A percentile compares a stretch with the other conserved stretches of the same genome.
These are phyloP conservation scores for Lepidium campestre DNA, from an alignment of 441 rosid species.

Conservation along the genomic window DNA sequence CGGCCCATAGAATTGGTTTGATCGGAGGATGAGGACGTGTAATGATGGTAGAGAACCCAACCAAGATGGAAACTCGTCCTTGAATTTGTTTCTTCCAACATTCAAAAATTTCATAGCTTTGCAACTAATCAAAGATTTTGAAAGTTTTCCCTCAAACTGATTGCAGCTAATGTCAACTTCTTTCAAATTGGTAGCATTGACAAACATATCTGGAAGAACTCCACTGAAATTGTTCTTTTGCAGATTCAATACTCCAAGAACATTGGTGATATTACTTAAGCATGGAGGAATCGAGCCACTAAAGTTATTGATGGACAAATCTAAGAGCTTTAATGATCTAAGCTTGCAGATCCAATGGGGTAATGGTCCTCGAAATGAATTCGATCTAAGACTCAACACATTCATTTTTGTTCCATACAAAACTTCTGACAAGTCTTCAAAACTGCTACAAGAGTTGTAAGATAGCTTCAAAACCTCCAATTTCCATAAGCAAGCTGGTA, in stretches of 20 bases:
- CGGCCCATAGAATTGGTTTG: background rate
- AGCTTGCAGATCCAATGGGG: background rate
- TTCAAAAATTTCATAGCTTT: background rate
- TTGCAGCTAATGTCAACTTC: background rate
- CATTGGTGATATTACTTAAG: background rate
- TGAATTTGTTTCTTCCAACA: background rate
- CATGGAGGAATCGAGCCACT: background rate
- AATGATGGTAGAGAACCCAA: background rate
- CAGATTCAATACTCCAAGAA: background rate
- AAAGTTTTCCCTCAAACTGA: background rate
- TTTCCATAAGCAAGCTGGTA: background rate
- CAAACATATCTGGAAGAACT: background rate
- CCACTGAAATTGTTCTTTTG: background rate
- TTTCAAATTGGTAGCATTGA: fast-evolving
- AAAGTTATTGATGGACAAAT: background rate
- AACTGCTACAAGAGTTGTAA: background rate
- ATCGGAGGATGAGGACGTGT: background rate
- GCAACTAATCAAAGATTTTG: background rate
- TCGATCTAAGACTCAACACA: background rate
- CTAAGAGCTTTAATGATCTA: background rate
- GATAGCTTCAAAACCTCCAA: fast-evolving
- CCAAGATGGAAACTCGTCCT: background rate
- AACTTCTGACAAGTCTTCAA: background rate
- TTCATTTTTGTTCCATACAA: fast-evolving
- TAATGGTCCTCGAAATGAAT: background rate